Percentiles rank a stretch among this genome's conserved stretches.
Evolutionary conservation across 2,329 filamentous ascomycete species (phyloP).

Genomic region (Apiospora malaysiana): DNA sequence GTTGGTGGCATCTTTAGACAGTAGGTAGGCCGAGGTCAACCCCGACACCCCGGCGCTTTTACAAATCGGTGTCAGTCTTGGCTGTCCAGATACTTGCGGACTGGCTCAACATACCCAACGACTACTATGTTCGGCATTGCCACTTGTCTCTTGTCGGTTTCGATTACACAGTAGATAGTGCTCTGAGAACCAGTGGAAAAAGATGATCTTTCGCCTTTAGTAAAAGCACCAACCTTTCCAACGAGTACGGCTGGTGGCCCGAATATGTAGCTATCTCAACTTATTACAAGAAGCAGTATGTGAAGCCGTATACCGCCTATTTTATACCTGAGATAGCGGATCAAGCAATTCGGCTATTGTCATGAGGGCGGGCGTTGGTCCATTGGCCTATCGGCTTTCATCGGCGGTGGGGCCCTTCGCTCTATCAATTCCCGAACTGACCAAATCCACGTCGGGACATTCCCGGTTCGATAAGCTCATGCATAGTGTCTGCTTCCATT

Average conservation of each 20-base stretch:
- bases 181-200: background rate
- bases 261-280: background rate
- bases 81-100: background rate
- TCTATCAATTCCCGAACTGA: slow-evolving; percentile 3
- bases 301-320: background rate
- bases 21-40: slow-evolving; percentile 40
- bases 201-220: background rate
- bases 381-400: slow-evolving; percentile 17
- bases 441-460: background rate
- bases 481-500: background rate
- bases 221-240: too few species aligned
- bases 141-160: background rate
- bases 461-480: background rate
- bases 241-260: too few species aligned
- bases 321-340: background rate
- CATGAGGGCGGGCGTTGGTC: background rate
- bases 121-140: slow-evolving; percentile 27
- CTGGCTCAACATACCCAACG: slow-evolving; percentile 23
- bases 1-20: slow-evolving; percentile 40
- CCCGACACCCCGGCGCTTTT: slow-evolving; percentile 40
- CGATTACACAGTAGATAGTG: background rate
- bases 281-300: background rate
- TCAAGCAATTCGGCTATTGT: background rate
- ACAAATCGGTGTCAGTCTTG: background rate
- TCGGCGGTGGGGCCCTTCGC: slow-evolving; percentile 17